Evolutionary conservation across 805 yeast genomes (phyloP).

Genomic region (Candida ascalaphidarum): DNA sequence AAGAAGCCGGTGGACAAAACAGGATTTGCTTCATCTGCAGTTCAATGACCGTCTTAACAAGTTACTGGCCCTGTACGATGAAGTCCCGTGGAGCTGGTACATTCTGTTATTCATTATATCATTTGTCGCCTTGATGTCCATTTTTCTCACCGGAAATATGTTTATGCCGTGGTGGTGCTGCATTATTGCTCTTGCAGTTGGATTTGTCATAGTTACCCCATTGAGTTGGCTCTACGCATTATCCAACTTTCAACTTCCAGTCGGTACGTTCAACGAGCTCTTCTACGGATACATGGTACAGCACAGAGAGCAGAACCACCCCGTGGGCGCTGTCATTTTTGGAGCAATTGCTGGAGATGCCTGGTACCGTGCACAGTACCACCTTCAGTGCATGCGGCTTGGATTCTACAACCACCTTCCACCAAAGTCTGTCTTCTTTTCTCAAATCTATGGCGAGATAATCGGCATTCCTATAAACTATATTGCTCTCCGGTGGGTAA

Average conservation of each 20-base stretch:
- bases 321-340: slow-evolving; percentile 12
- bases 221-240: slow-evolving; percentile 42
- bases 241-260: slow-evolving; percentile 44
- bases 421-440: slow-evolving; percentile 8
- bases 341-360: slow-evolving; percentile 12
- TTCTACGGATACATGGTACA: slow-evolving; percentile 38
- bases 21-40: no score
- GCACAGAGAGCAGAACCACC: slow-evolving; percentile 5
- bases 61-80: slow-evolving; percentile 6
- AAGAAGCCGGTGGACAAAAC: no score
- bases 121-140: no score
- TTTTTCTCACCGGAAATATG: slow-evolving; percentile 10
- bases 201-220: slow-evolving; percentile 39
- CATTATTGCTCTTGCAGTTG: slow-evolving; percentile 34
- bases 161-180: slow-evolving; percentile 38
- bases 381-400: slow-evolving; percentile 11
- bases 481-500: slow-evolving; percentile 9
- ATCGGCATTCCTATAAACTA: slow-evolving; percentile 12
- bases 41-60: slow-evolving; percentile 9
- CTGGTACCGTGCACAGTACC: slow-evolving; percentile 11
- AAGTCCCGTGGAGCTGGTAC: slow-evolving; percentile 9
- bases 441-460: slow-evolving; percentile 11
- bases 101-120: slow-evolving; percentile 5
- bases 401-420: slow-evolving; percentile 13
- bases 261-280: slow-evolving; percentile 44